Base-by-base conservation (phyloP, 2,329 filamentous ascomycete species). In the Monilinia fructicola region DNA sequence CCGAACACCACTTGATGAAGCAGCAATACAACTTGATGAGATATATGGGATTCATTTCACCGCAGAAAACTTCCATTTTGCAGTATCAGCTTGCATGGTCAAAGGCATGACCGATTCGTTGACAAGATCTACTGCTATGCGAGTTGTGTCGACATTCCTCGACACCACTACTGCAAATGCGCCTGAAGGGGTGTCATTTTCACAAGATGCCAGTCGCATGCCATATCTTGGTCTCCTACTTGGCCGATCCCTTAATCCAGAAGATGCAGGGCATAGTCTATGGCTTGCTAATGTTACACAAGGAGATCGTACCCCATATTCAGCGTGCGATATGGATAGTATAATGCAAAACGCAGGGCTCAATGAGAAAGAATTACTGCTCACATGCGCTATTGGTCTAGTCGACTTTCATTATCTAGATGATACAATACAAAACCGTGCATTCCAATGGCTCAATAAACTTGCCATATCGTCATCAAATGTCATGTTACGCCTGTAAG, bases 381-480 rank as follows among this genome's bases (percentile, higher is more conserved):
- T 90, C 7, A 86, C 85, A 68, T 85, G 85, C 3, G 85, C 85
- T 1, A 86, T 90, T 65, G 83, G 85, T 72, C 79, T 90, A 53
- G 83, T 90, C 12, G 88, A 90, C 73, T 90, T 90, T 72, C 83
- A 85, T 66, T 84, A 84, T 67, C 78, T 89, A 10, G 87, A 90
- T 67, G 87, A 90, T 66, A 79, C 80, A 1, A 81, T 87, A 23
- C 87, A 90, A 74, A 82, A 83, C 54, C 81, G 85, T 18, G 84
- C 81, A 21, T 77, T 90, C 3, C 74, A 79, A 21, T 89, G 87
- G 85, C 79, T 90, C 46, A 85, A 84, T 62, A 79, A 83, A 60
- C 76, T 90, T 38, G 86, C 86, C 3, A 72, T 75, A 12, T 79
- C 79, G 26, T 79, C 87, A 28, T 85, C 87, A 3, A 77, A 79